Percentiles rank a stretch among this genome's conserved stretches.
These are phyloP conservation scores for Lachancea mirantina DNA, from an alignment of 805 yeast genomes.

Conservation along the genomic window DNA sequence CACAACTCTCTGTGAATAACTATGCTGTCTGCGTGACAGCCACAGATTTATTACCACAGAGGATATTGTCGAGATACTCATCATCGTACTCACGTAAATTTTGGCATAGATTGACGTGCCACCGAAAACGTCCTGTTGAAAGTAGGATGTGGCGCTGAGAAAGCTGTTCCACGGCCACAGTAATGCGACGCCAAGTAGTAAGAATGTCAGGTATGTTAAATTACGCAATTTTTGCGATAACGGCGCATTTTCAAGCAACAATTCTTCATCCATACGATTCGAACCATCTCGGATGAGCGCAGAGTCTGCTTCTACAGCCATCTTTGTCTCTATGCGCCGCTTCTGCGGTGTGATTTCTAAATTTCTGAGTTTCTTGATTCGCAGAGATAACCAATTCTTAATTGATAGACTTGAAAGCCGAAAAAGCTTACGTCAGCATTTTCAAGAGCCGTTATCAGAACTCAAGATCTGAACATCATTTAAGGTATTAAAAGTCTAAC, in stretches of 20 bases:
- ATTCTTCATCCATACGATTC: constrained; percentile 2
- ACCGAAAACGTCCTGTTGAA: constrained; percentile 48
- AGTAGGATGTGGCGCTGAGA: constrained; percentile 77
- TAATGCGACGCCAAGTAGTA: constrained; percentile 65
- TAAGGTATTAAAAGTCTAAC: no score
- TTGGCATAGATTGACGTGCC: constrained; percentile 45
- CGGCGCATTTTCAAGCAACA: constrained; percentile 9
- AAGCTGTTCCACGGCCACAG: constrained; percentile 98
- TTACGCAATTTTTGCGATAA: constrained; percentile 17
- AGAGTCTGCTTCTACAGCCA: constrained; percentile 1
- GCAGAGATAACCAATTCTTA: no score
- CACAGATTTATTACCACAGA: constrained; percentile 53
- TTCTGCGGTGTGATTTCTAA: no score
- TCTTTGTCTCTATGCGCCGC: background rate
- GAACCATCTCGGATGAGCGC: background rate
- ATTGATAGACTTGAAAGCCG: no score
- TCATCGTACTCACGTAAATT: constrained; percentile 74
- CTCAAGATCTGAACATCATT: no score
- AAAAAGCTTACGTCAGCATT: no score
- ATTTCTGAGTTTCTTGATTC: no score
- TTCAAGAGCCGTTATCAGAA: no score
- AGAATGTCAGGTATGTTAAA: constrained; percentile 48
- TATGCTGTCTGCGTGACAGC: constrained; percentile 58
- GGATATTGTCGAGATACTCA: constrained; percentile 73
- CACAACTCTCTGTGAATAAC: constrained; percentile 47